A percentile compares a stretch with the other conserved stretches of the same genome.
Conservation (phyloP, 768 basidiomycete species). For the Hemileccinum impolitum region DNA sequence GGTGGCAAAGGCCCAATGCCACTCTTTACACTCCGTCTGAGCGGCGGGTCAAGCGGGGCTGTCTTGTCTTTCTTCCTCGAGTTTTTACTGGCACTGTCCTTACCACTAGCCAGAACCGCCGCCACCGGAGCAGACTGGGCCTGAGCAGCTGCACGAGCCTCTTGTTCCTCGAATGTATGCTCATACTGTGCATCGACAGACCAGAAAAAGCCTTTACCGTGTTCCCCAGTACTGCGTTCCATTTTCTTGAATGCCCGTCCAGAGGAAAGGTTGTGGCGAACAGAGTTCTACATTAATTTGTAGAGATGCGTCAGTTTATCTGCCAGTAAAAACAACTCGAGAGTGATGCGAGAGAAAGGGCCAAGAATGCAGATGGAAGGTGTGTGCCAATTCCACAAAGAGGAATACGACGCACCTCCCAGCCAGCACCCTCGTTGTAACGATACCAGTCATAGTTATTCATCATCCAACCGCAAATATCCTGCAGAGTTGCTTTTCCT, state of each 20-base stretch:
- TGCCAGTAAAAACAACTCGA: conserved; percentile 1
- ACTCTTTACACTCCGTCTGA: conserved; percentile 69
- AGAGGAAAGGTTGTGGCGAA: conserved; percentile 93
- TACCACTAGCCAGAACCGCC: conserved; percentile 28
- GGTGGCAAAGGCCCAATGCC: conserved; percentile 61
- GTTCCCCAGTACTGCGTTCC: conserved; percentile 78
- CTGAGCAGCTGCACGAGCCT: conserved; percentile 44
- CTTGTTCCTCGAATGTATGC: conserved; percentile 68
- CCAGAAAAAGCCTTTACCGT: conserved; percentile 94
- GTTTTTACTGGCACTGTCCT: conserved; percentile 32
- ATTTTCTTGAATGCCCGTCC: conserved; percentile 89
- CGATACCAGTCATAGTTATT: conserved; percentile 88
- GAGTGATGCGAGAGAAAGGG: not conserved
- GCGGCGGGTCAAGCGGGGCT: conserved; percentile 51
- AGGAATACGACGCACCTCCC: conserved; percentile 66
- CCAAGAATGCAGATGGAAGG: not conserved
- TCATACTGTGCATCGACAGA: conserved; percentile 75
- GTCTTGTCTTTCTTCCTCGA: conserved; percentile 60
- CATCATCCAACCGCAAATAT: conserved; percentile 91
- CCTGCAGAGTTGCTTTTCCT: conserved; percentile 86
- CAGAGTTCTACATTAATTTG: conserved; percentile 65
- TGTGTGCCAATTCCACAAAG: not conserved
- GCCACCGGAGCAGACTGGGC: conserved; percentile 24
- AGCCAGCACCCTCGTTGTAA: conserved; percentile 75
- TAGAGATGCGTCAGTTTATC: conserved; percentile 11